phyloP scores from a whole-genome alignment of 768 basidiomycete genomes.

The Sporobolomyces roseus region DNA sequence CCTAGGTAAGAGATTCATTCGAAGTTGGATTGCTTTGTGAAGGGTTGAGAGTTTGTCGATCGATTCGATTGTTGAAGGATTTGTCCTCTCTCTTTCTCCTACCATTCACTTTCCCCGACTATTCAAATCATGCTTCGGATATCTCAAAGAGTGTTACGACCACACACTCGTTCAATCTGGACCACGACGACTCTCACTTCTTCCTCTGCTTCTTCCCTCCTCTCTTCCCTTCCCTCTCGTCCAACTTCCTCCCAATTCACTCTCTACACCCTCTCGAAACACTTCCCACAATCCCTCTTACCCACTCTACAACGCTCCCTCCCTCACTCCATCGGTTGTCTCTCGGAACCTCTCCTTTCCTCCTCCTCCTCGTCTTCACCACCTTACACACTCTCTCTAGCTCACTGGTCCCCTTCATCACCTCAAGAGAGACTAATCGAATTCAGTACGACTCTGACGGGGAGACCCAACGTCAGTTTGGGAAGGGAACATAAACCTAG shows the following conservation, averaged over 20 bases:
- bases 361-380: neutral
- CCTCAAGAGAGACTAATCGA: neutral
- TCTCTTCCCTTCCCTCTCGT: neutral
- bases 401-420: neutral
- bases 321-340: slow-evolving; percentile 11
- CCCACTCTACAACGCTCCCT: neutral
- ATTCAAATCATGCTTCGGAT: neutral
- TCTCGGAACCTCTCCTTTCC: slow-evolving; percentile 16
- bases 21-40: neutral
- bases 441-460: slow-evolving; percentile 24
- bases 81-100: neutral
- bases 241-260: neutral
- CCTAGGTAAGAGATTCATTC: slow-evolving; percentile 70
- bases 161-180: slow-evolving; percentile 20
- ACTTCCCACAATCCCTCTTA: slow-evolving; percentile 30
- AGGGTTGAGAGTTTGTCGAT: neutral
- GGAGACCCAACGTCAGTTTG: slow-evolving; percentile 27
- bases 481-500: slow-evolving; percentile 32
- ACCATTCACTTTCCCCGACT: neutral
- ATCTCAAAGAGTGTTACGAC: too few species aligned
- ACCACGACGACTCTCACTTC: slow-evolving; percentile 19
- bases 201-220: slow-evolving; percentile 6
- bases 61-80: neutral
- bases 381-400: slow-evolving; percentile 19
- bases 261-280: slow-evolving; percentile 31